Percentiles rank a stretch among this genome's conserved stretches.
These are phyloP conservation scores for Paraphoma sp. DNA, from an alignment of 2,329 filamentous ascomycete species.

Conservation along the genomic window DNA sequence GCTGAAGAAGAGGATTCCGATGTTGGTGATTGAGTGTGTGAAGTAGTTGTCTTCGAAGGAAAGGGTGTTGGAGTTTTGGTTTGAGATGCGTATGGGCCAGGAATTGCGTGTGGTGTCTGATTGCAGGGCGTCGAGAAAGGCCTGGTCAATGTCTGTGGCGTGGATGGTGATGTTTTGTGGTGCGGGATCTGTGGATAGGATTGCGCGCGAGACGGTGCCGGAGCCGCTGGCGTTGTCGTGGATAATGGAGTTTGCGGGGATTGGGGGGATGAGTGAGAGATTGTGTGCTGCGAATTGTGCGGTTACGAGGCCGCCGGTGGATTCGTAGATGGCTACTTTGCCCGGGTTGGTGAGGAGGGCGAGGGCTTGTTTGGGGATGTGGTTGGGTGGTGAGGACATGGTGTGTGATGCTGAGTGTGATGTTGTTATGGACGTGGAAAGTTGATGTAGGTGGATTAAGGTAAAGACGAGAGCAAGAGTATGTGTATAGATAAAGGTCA, in stretches of 20 bases:
- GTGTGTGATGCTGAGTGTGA: background rate
- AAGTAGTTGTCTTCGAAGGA: conserved; percentile 41
- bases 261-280: conserved; percentile 32
- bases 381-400: background rate
- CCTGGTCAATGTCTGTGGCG: conserved; percentile 39
- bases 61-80: conserved; percentile 22
- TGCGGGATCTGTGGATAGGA: conserved; percentile 19
- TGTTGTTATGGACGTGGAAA: background rate
- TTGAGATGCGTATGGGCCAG: conserved; percentile 33
- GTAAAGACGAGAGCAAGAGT: background rate
- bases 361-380: conserved; percentile 28
- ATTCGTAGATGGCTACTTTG: conserved; percentile 37
- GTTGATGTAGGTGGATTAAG: background rate
- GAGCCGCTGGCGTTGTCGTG: conserved; percentile 46
- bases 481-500: background rate
- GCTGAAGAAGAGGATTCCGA: conserved; percentile 49
- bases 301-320: conserved; percentile 36
- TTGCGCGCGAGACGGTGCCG: conserved; percentile 34
- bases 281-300: conserved; percentile 33
- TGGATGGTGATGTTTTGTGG: conserved; percentile 27
- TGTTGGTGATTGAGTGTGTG: conserved; percentile 49
- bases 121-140: conserved; percentile 31
- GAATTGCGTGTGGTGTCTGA: conserved; percentile 12
- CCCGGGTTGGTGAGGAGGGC: conserved; percentile 26
- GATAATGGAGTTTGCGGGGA: conserved; percentile 34